Conservation (phyloP, 108 stramenopile genomes). For the Fragilaria crotonensis region DNA sequence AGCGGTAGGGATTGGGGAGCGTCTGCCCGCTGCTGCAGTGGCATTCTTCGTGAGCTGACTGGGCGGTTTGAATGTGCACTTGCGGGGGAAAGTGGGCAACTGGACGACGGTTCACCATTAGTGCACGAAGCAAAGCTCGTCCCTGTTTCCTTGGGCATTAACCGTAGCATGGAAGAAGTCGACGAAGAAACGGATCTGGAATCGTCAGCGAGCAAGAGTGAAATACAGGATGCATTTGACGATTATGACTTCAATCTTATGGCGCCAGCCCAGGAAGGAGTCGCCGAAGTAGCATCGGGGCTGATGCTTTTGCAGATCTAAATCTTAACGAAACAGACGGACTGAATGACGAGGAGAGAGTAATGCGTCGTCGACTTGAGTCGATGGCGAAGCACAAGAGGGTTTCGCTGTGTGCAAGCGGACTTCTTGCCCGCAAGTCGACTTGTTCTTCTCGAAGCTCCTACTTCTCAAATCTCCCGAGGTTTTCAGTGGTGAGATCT, state of each 20-base stretch:
- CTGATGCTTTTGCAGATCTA: not conserved
- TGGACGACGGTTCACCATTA: too few relatives aligned
- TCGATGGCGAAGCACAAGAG: slow-evolving; percentile 30
- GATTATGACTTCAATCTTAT: too few relatives aligned
- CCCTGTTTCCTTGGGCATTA: too few relatives aligned
- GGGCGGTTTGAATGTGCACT: slow-evolving; percentile 26
- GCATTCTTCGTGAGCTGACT: slow-evolving; percentile 26
- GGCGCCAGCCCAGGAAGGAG: too few relatives aligned
- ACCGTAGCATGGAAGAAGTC: not conserved
- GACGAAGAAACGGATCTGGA: not conserved
- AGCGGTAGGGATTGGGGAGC: slow-evolving; percentile 71
- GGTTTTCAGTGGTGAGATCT: too few relatives aligned
- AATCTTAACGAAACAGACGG: not conserved
- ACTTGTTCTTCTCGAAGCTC: too few relatives aligned
- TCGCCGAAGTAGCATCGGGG: not conserved
- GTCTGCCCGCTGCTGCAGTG: slow-evolving; percentile 32
- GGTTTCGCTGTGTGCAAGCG: slow-evolving; percentile 29
- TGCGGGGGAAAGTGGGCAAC: too few relatives aligned
- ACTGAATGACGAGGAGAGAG: too few relatives aligned
- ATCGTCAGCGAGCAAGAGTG: not conserved
- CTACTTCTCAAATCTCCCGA: too few relatives aligned
- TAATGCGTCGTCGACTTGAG: slow-evolving; percentile 19
- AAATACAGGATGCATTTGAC: not conserved
- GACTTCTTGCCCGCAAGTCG: slow-evolving; percentile 17
- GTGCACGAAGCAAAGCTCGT: too few relatives aligned